Evolutionary conservation across 2,329 filamentous ascomycete species (phyloP).

Genomic region (Trichophyton simii): DNA sequence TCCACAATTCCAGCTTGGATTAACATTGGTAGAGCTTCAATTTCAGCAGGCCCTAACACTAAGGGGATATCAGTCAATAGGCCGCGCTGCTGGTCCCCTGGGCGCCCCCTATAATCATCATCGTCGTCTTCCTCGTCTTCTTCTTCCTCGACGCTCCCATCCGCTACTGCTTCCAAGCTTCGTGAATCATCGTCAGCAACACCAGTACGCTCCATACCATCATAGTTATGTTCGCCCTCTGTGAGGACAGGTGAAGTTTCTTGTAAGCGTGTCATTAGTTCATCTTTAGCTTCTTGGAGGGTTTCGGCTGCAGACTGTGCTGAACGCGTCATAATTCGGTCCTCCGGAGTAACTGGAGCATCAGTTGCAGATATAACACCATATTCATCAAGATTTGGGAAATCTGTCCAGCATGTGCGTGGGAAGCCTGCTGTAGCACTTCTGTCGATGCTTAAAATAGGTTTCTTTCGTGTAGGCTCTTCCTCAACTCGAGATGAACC

Average conservation of each 20-base stretch:
- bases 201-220: slow-evolving; percentile 29
- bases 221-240: slow-evolving; percentile 32
- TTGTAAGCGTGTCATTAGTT: slow-evolving; percentile 38
- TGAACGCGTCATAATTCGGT: slow-evolving; percentile 36
- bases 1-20: slow-evolving; percentile 91
- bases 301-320: slow-evolving; percentile 38
- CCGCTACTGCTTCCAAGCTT: slow-evolving; percentile 32
- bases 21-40: slow-evolving; percentile 93
- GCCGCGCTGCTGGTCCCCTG: slow-evolving; percentile 51
- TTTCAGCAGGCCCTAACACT: slow-evolving; percentile 86
- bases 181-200: slow-evolving; percentile 31
- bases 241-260: slow-evolving; percentile 31
- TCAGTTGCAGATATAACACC: slow-evolving; percentile 26
- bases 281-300: slow-evolving; percentile 40
- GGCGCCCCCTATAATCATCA: slow-evolving; percentile 40
- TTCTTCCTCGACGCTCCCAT: slow-evolving; percentile 34
- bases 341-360: slow-evolving; percentile 32
- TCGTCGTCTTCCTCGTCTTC: slow-evolving; percentile 44
- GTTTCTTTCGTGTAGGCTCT: slow-evolving; percentile 28
- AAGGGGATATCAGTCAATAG: slow-evolving; percentile 87
- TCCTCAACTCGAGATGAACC: slow-evolving; percentile 14
- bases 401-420: slow-evolving; percentile 31
- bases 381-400: slow-evolving; percentile 34
- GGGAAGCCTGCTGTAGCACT: slow-evolving; percentile 29
- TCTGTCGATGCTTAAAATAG: slow-evolving; percentile 32